A percentile compares a stretch with the other conserved stretches of the same genome.
phyloP scores from a whole-genome alignment of 805 yeast genomes.

The Cyberlindnera mississippiensis region DNA sequence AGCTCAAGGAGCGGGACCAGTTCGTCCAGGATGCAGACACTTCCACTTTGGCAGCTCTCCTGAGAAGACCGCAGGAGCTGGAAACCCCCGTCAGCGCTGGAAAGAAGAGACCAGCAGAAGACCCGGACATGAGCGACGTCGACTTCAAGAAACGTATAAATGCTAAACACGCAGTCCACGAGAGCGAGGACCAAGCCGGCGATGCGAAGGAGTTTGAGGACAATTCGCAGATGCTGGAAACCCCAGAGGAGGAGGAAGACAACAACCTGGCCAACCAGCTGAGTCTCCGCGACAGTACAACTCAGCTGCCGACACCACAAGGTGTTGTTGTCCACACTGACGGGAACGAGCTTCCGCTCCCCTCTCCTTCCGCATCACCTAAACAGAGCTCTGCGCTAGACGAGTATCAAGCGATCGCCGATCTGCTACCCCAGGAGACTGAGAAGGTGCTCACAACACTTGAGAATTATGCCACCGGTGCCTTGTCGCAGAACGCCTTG shows the following conservation, averaged over 20 bases:
- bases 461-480: slow-evolving; percentile 12
- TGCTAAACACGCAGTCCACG: slow-evolving; percentile 4
- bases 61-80: background rate
- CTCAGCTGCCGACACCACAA: slow-evolving; percentile 2
- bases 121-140: background rate
- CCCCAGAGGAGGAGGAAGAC: slow-evolving; percentile 17
- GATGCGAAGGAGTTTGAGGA: background rate
- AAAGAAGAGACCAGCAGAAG: slow-evolving; percentile 26
- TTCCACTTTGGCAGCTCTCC: slow-evolving; percentile 1
- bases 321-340: slow-evolving; percentile 3
- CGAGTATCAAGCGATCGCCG: slow-evolving; percentile 16
- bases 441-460: slow-evolving; percentile 11
- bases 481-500: slow-evolving; percentile 42
- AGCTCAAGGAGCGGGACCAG: slow-evolving; percentile 15
- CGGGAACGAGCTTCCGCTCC: slow-evolving; percentile 48
- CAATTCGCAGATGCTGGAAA: slow-evolving; percentile 1
- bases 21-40: slow-evolving; percentile 3
- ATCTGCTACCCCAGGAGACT: slow-evolving; percentile 7
- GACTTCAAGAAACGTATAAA: slow-evolving; percentile 10
- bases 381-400: slow-evolving; percentile 31
- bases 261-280: slow-evolving; percentile 23
- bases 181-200: background rate
- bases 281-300: slow-evolving; percentile 1
- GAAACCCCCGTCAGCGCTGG: slow-evolving; percentile 6
- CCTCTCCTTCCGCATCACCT: slow-evolving; percentile 67